A percentile compares a stretch with the other conserved stretches of the same genome.
Evolutionary conservation across 1,139 yeast species (phyloP).

Genomic region (Williopsis jadinii): DNA sequence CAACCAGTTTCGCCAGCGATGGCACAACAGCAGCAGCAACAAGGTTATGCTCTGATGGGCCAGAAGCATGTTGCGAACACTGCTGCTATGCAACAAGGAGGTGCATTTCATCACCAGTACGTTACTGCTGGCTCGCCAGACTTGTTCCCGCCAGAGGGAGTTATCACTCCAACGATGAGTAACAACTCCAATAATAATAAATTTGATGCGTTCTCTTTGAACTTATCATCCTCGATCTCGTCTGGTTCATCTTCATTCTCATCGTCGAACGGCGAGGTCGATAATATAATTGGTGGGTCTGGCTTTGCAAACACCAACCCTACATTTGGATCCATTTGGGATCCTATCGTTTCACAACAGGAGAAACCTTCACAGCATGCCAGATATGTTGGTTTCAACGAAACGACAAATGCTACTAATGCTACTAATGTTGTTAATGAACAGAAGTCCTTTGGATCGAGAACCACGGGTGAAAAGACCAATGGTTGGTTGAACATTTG

Average conservation of each 20-base stretch:
- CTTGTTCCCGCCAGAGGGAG: constrained; percentile 6
- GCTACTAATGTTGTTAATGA: constrained; percentile 5
- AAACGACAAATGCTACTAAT: too few relatives aligned
- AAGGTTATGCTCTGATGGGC: too few relatives aligned
- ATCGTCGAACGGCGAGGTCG: constrained; percentile 5
- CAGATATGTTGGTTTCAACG: neutral
- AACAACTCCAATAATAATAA: constrained; percentile 3
- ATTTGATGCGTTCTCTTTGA: constrained; percentile 10
- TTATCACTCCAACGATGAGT: too few relatives aligned
- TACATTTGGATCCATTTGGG: neutral
- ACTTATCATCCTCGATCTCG: constrained; percentile 19
- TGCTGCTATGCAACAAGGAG: too few relatives aligned
- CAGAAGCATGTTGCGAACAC: too few relatives aligned
- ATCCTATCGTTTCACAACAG: neutral
- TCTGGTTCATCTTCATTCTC: constrained; percentile 16
- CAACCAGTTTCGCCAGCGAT: neutral
- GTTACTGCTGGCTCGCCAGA: constrained; percentile 15
- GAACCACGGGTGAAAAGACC: constrained; percentile 11
- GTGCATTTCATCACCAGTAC: neutral
- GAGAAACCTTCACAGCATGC: constrained; percentile 1
- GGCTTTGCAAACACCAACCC: neutral
- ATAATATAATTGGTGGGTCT: neutral
- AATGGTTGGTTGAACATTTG: constrained; percentile 23
- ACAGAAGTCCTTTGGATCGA: constrained; percentile 2
- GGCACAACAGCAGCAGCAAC: neutral